A percentile compares a stretch with the other conserved stretches of the same genome.
phyloP scores from a whole-genome alignment of 2,329 filamentous ascomycete genomes.

The Shiraia sp. region DNA sequence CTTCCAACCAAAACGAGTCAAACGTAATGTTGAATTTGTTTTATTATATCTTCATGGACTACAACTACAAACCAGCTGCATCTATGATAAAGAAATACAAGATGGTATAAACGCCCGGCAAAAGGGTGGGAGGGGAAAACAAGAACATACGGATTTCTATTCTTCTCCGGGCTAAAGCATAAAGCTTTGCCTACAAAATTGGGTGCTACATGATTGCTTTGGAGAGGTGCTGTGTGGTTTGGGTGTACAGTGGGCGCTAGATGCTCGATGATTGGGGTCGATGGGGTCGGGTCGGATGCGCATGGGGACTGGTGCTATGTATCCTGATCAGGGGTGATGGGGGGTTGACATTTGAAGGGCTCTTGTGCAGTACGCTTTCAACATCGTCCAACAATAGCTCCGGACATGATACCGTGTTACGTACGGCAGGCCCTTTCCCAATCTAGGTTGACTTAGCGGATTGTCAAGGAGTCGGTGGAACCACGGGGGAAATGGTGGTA shows the following conservation, averaged over 20 bases:
- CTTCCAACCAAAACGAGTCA: background rate
- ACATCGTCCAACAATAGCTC: too few relatives aligned
- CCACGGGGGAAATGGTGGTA: constrained; percentile 5
- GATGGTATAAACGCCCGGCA: constrained; percentile 15
- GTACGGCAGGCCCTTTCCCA: too few relatives aligned
- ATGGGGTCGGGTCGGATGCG: constrained; percentile 13
- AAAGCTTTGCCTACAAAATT: constrained; percentile 33
- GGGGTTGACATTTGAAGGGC: too few relatives aligned
- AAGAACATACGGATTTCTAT: constrained; percentile 23
- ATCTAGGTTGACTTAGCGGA: too few relatives aligned
- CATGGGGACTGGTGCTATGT: background rate
- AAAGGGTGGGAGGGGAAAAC: constrained; percentile 12
- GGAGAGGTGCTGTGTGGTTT: constrained; percentile 33
- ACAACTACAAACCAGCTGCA: constrained; percentile 21
- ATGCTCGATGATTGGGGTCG: constrained; percentile 11
- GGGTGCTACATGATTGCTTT: constrained; percentile 38
- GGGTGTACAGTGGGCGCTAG: constrained; percentile 12
- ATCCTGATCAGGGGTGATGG: too few relatives aligned
- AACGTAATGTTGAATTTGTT: constrained; percentile 8
- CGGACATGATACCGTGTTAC: too few relatives aligned
- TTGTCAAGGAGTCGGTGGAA: too few relatives aligned
- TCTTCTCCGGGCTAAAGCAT: constrained; percentile 27
- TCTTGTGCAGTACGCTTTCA: too few relatives aligned
- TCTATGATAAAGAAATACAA: constrained; percentile 11
- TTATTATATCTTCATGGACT: constrained; percentile 3